phyloP scores from a whole-genome alignment of 148 eudicot species.

The Fagopyrum tataricum region DNA sequence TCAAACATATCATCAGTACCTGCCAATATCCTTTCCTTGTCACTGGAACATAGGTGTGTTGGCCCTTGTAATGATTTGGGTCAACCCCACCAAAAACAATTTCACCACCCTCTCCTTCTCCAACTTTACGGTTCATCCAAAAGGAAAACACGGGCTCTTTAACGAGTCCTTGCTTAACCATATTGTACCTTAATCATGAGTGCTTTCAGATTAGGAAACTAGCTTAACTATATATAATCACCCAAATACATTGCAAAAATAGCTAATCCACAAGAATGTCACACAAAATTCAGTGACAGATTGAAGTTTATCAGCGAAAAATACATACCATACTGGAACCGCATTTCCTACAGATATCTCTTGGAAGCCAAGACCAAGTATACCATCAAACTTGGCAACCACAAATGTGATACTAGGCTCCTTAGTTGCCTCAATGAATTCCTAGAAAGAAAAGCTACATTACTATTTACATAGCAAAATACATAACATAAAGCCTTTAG shows the following conservation, averaged over 20 bases:
- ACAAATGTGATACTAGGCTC: slow-evolving; percentile 82
- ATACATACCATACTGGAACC: slow-evolving; percentile 81
- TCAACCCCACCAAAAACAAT: slow-evolving; percentile 54
- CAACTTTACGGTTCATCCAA: slow-evolving; percentile 49
- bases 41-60: slow-evolving; percentile 48
- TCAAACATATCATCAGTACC: slow-evolving; percentile 22
- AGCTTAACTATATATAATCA: background rate
- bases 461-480: background rate
- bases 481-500: background rate
- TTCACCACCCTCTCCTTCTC: slow-evolving; percentile 51
- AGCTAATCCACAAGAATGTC: background rate
- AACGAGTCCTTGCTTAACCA: slow-evolving; percentile 55
- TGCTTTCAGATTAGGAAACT: background rate
- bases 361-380: slow-evolving; percentile 83
- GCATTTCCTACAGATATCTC: slow-evolving; percentile 83
- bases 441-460: slow-evolving; percentile 22
- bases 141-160: slow-evolving; percentile 64
- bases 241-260: background rate
- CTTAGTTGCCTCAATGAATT: slow-evolving; percentile 87
- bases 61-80: slow-evolving; percentile 40
- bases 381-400: slow-evolving; percentile 91
- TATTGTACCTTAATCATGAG: slow-evolving; percentile 43
- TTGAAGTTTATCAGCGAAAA: background rate
- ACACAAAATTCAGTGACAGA: background rate
- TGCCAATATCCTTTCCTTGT: slow-evolving; percentile 59